Evolutionary conservation across 345 rosid species (phyloP), one percentile per base, ranked within the genome.

Genomic region (Crucihimalaya himalaica): DNA sequence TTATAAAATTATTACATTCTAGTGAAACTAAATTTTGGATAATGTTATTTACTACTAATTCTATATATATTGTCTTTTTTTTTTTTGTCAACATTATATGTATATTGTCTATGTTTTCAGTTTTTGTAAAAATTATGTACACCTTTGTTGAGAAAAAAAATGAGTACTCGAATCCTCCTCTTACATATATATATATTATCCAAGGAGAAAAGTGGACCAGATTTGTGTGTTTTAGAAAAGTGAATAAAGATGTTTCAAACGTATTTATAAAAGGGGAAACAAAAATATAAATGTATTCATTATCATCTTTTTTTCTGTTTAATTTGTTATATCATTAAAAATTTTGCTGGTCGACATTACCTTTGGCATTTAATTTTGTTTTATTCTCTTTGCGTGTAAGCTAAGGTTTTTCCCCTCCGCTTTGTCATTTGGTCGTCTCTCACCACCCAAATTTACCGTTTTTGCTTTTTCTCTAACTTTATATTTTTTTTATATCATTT

Each of bases 321-420:
- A 39, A 53, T 19, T 14, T 10, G 20, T 20, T 29, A 29, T 0
- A 29, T 34, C 37, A 34, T 34, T 34, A 34, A 8, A 1, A 10
- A 7, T 32, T 16, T 5, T 39, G 27, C 3, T 62, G 45, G 76
- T 7, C 70, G 70, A 72, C 69, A 8, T 35, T 10, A 9, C 2
- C 39, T 35, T 72, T 28, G 14, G 16, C 39, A 3, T 25, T 62
- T 27, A 11, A 10, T 63, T 74, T 57, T 73, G 48, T 45, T 18
- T 57, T 23, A 66, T 57, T 66, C 35, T 66, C 72, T 16, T 65
- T 73, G 78, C 78, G 50, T 73, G 3, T 2, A 57, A 55, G 78
- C 59, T 35, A 66, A 46, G 78, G 50, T 45, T 65, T 25, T 5
- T 42, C 11, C 0, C 12, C 27, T 35, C 29, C 15, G 0, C 3